Percentiles rank a stretch among this genome's conserved stretches.
Conservation (phyloP, 225 moss, liverwort and hornwort genomes). For the Climacium dendroides region DNA sequence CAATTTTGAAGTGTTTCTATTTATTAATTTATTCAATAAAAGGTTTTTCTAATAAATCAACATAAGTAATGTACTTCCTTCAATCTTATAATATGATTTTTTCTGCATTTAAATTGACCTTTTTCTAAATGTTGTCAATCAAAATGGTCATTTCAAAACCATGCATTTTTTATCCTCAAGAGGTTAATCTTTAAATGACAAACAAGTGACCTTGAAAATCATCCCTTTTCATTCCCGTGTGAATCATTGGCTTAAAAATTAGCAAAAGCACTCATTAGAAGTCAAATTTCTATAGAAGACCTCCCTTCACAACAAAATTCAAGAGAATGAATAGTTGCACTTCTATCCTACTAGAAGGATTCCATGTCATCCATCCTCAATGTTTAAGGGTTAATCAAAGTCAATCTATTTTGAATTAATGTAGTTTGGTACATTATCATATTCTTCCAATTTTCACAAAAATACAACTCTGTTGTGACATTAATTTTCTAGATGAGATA, state of each 20-base stretch:
- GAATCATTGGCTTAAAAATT: no score
- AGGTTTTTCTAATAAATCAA: background rate
- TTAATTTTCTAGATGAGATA: background rate
- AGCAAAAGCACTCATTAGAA: no score
- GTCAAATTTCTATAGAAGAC: no score
- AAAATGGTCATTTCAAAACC: background rate
- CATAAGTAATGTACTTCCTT: background rate
- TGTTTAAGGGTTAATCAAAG: background rate
- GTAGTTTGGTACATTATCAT: no score
- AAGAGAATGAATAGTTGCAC: no score
- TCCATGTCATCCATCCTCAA: no score
- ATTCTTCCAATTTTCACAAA: background rate
- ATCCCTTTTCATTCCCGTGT: no score
- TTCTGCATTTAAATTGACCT: background rate
- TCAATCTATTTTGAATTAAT: background rate
- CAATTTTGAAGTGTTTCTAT: background rate
- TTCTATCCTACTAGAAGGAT: no score
- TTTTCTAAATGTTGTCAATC: background rate
- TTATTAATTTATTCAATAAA: background rate
- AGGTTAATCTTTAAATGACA: no score
- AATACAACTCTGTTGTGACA: background rate
- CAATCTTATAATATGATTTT: background rate
- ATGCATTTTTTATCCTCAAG: background rate
- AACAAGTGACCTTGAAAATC: no score
- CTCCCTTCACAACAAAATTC: no score